Conservation (phyloP, 208 protist genomes). For the Acanthamoeba healyi region DNA sequence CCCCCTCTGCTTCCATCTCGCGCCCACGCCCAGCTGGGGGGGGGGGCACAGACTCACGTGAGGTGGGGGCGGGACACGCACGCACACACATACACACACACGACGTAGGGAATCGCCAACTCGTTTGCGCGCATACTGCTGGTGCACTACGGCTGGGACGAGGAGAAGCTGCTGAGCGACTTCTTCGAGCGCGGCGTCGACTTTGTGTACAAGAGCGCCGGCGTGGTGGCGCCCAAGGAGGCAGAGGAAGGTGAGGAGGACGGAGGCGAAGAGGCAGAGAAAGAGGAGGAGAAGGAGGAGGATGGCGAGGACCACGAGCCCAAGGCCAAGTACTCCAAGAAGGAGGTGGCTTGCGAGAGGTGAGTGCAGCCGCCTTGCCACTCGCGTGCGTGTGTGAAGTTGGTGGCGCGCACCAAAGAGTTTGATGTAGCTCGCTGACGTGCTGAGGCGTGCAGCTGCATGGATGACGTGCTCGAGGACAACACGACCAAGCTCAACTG, state of each 20-base stretch:
- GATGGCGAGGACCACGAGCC: neutral
- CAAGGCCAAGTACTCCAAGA: neutral
- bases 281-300: neutral
- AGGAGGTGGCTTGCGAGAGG: conserved; percentile 1
- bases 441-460: neutral
- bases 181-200: conserved; percentile 59
- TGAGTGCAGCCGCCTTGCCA: neutral
- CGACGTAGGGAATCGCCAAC: conserved; percentile 7
- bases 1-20: neutral
- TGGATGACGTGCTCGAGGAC: conserved; percentile 41
- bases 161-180: conserved; percentile 10
- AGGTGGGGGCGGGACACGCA: no score
- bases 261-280: neutral
- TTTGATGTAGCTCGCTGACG: neutral
- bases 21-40: no score
- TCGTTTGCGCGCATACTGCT: conserved; percentile 52
- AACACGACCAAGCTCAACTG: conserved; percentile 45
- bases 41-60: no score
- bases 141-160: conserved; percentile 55
- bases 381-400: neutral
- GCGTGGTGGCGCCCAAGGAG: conserved; percentile 19
- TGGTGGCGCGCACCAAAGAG: neutral
- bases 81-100: neutral
- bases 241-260: neutral
- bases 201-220: conserved; percentile 20